Conservation (phyloP, 805 yeast species). For the Candida maris region DNA sequence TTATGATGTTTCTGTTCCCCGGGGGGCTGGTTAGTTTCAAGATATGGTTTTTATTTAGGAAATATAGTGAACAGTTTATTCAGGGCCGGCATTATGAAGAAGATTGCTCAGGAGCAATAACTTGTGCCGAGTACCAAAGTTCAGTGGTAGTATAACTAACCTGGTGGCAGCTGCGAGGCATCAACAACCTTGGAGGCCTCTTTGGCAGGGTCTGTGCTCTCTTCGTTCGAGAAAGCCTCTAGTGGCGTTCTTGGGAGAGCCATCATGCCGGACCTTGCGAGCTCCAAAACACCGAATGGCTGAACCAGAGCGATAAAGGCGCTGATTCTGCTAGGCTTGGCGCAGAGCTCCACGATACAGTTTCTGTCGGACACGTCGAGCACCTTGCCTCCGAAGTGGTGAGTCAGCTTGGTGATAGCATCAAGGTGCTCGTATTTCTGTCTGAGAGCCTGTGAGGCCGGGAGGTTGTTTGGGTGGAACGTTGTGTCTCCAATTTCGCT, state of each 20-base stretch:
- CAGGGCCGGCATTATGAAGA: too few relatives aligned
- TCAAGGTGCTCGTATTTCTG: slow-evolving; percentile 87
- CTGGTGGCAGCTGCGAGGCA: slow-evolving; percentile 90
- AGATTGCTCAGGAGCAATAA: background rate
- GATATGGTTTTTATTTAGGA: too few relatives aligned
- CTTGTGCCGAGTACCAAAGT: too few relatives aligned
- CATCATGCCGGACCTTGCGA: slow-evolving; percentile 98
- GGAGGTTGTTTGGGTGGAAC: slow-evolving; percentile 85
- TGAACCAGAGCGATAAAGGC: slow-evolving; percentile 84
- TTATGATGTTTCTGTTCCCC: too few relatives aligned
- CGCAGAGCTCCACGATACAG: slow-evolving; percentile 90
- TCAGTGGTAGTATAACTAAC: too few relatives aligned
- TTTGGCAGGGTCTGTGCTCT: slow-evolving; percentile 45
- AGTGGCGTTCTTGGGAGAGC: slow-evolving; percentile 95
- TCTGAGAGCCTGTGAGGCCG: slow-evolving; percentile 89
- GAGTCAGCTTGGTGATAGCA: slow-evolving; percentile 74
- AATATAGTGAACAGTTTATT: too few relatives aligned
- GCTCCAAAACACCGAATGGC: slow-evolving; percentile 95
- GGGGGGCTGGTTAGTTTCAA: too few relatives aligned
- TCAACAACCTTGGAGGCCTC: slow-evolving; percentile 76
- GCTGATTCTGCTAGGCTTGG: slow-evolving; percentile 86
- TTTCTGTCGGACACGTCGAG: slow-evolving; percentile 91
- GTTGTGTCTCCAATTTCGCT: slow-evolving; percentile 39
- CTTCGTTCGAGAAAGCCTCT: slow-evolving; percentile 45
- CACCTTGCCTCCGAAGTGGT: slow-evolving; percentile 88